These are phyloP conservation scores for Talaromyces rugulosus DNA, from an alignment of 2,329 filamentous ascomycete species.

Conservation along the genomic window DNA sequence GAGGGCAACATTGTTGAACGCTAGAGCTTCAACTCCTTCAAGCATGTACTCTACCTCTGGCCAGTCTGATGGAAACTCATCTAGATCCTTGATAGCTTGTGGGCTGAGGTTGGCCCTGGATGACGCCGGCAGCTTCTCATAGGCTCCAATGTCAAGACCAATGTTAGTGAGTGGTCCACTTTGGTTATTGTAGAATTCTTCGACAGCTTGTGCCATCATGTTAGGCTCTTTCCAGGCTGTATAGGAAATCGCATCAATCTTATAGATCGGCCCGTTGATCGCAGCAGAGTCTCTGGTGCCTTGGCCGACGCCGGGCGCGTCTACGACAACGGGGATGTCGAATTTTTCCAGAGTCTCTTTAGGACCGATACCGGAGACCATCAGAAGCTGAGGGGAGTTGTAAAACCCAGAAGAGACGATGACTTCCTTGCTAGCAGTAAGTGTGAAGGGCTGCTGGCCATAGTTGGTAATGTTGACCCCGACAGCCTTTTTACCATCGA, in stretches of 20 bases:
- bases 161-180: background rate
- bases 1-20: background rate
- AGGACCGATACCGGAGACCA: slow-evolving; percentile 29
- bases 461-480: slow-evolving; percentile 18
- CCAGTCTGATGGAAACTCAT: slow-evolving; percentile 33
- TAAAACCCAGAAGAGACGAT: slow-evolving; percentile 42
- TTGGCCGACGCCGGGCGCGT: slow-evolving; percentile 22
- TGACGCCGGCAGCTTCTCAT: slow-evolving; percentile 27
- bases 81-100: slow-evolving; percentile 18
- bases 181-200: background rate
- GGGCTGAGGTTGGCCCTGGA: slow-evolving; percentile 17
- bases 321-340: slow-evolving; percentile 20
- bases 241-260: no score
- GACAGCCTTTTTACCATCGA: slow-evolving; percentile 27
- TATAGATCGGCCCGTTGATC: no score
- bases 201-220: background rate
- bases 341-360: slow-evolving; percentile 23
- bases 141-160: slow-evolving; percentile 15
- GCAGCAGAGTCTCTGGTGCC: slow-evolving; percentile 43
- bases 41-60: slow-evolving; percentile 29
- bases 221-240: no score
- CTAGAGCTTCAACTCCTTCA: background rate
- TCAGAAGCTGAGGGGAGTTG: slow-evolving; percentile 37
- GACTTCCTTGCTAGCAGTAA: slow-evolving; percentile 36
- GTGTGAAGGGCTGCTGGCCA: slow-evolving; percentile 19